phyloP scores from a whole-genome alignment of 2,329 filamentous ascomycete species.

The Aschersonia sp. region DNA sequence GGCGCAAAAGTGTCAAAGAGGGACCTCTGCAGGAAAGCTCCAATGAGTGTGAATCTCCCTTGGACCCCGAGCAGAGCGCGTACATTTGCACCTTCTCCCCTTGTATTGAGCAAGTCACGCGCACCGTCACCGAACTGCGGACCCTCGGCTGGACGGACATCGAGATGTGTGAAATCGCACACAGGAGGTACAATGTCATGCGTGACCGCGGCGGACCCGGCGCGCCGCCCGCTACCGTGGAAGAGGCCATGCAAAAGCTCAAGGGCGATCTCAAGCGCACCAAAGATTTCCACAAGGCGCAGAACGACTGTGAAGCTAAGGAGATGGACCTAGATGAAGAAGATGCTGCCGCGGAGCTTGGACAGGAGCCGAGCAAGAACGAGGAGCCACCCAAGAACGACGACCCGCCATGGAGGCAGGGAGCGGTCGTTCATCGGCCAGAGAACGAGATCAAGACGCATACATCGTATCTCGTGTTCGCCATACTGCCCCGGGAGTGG shows the following conservation, averaged over 20 bases:
- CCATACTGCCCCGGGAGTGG: conserved; percentile 78
- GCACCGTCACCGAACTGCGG: conserved; percentile 69
- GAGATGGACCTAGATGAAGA: conserved; percentile 26
- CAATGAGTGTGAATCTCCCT: conserved; percentile 36
- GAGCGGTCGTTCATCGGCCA: conserved; percentile 62
- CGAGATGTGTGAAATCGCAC: conserved; percentile 78
- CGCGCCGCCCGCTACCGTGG: conserved; percentile 56
- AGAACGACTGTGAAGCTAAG: conserved; percentile 9
- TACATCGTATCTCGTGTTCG: conserved; percentile 94
- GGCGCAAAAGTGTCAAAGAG: conserved; percentile 21
- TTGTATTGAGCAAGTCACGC: conserved; percentile 90
- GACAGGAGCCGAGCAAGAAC: neutral
- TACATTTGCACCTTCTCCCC: conserved; percentile 92
- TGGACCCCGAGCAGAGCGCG: conserved; percentile 58
- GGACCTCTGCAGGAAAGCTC: conserved; percentile 10
- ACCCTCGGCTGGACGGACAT: conserved; percentile 81
- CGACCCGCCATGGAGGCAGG: conserved; percentile 55
- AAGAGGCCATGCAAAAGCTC: conserved; percentile 63
- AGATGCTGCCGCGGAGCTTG: neutral
- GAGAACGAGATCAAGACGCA: conserved; percentile 90
- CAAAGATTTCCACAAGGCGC: conserved; percentile 44
- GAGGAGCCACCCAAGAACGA: conserved; percentile 26
- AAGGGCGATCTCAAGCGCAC: conserved; percentile 58
- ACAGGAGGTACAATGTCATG: conserved; percentile 66
- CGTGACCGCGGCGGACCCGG: conserved; percentile 72